Evolutionary conservation across 306 rosid species (phyloP), one percentile per base, ranked within the genome.

Genomic region (Castanospermum australe): DNA sequence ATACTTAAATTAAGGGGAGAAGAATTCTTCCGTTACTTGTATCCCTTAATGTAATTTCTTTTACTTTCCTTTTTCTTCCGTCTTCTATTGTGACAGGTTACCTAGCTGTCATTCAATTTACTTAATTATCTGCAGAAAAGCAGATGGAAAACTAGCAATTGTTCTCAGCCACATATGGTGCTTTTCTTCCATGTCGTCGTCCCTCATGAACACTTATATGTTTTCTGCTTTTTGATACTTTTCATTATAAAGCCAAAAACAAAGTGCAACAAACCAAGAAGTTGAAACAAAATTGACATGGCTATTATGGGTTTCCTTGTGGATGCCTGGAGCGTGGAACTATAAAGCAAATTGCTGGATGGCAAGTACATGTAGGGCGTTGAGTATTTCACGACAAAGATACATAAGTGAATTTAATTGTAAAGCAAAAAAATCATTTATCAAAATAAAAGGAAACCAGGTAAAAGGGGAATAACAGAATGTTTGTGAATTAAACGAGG

Each of bases 91-190:
- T 25, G 39, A 76, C 47, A 13, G 30, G 20, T 56, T 63, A 14
- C 54, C 69, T 77, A 45, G 61, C 75, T 76, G 62, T 60, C 65
- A 73, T 74, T 67, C 71, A 54, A 6, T 42, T 56, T 38, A 24
- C 50, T 14, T 3, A 71, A 57, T 59, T 59, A 28, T 55, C 5
- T 15, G 47, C 77, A 59, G 72, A 76, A 77, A 77, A 70, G 62
- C 4, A 54, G 7, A 45, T 71, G 32, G 63, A 73, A 56, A 78
- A 55, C 55, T 44, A 24, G 63, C 41, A 41, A 42, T 2, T 61
- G 35, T 9, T 73, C 62, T 83, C 65, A 65, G 50, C 86, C 76
- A 56, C 84, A 82, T 9, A 10, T 80, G 75, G 78, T 71, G 70
- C 62, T 50, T 30, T 71, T 18, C 77, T 69, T 59, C 51, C 17